Conservation (phyloP, 2,329 filamentous ascomycete species). For the Colletotrichum melonis region DNA sequence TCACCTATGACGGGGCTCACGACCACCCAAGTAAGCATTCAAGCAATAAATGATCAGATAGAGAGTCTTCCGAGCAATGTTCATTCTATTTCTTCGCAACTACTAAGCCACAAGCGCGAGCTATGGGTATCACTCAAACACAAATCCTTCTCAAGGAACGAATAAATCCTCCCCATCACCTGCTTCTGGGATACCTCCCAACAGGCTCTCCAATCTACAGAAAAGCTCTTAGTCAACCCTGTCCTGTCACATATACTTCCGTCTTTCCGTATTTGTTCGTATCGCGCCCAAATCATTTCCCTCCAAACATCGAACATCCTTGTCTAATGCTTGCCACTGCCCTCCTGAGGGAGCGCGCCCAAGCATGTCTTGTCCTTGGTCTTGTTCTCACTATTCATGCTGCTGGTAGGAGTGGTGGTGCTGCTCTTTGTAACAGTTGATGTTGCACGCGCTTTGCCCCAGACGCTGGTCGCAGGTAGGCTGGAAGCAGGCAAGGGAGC, state of each 20-base stretch:
- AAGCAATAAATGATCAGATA: not conserved
- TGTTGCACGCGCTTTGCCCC: conserved; percentile 13
- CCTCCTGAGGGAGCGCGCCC: not conserved
- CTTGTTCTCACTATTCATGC: not conserved
- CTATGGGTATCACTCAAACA: not conserved
- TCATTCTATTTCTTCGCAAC: not conserved
- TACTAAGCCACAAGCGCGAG: not conserved
- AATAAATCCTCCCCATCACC: not conserved
- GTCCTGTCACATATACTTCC: not conserved
- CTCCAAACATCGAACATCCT: not conserved
- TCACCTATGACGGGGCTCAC: not conserved
- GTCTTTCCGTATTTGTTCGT: not conserved
- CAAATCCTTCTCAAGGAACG: not conserved
- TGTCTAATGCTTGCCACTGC: conserved; percentile 4
- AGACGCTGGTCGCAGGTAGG: conserved; percentile 4
- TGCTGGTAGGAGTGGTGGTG: not conserved
- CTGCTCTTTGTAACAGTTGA: not conserved
- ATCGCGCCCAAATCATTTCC: not conserved
- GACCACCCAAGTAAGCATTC: not conserved
- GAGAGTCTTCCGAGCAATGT: not conserved
- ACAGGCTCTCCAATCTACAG: conserved; percentile 15
- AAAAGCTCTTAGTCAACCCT: not conserved
- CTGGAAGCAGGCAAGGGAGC: not conserved
- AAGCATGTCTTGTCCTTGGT: not conserved
- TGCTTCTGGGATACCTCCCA: conserved; percentile 9